Percentiles rank a stretch among this genome's conserved stretches.
phyloP scores from a whole-genome alignment of 768 basidiomycete genomes.

The Suillus fuscotomentosus region DNA sequence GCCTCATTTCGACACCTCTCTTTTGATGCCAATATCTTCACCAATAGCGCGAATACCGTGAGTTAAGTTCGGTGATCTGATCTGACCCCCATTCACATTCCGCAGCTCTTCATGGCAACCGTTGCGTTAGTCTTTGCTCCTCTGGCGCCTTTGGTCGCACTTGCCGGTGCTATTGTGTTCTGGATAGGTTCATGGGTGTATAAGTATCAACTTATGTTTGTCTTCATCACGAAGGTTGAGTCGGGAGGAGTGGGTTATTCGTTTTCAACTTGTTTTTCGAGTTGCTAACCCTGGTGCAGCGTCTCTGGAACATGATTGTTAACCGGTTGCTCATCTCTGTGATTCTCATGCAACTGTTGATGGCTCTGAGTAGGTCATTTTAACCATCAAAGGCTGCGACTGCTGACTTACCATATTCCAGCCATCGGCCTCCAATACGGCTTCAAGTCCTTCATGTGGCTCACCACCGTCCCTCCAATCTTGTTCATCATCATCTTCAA shows the following conservation, averaged over 20 bases:
- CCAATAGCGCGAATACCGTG: slow-evolving; percentile 54
- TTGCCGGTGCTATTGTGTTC: slow-evolving; percentile 82
- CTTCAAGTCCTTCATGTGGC: slow-evolving; percentile 74
- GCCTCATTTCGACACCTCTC: not conserved
- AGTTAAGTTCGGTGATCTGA: slow-evolving; percentile 21
- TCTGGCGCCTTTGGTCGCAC: slow-evolving; percentile 84
- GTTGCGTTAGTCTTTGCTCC: slow-evolving; percentile 95
- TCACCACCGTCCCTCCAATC: slow-evolving; percentile 84
- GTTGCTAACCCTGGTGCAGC: slow-evolving; percentile 40
- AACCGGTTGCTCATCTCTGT: slow-evolving; percentile 82
- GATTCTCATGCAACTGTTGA: slow-evolving; percentile 83
- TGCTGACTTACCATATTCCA: slow-evolving; percentile 26
- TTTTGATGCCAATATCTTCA: slow-evolving; percentile 5
- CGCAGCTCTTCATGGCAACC: slow-evolving; percentile 83
- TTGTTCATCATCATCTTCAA: slow-evolving; percentile 82
- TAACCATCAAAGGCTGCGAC: not conserved
- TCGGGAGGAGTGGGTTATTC: slow-evolving; percentile 77
- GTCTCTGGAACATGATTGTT: slow-evolving; percentile 90
- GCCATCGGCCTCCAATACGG: slow-evolving; percentile 84
- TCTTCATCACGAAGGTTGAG: slow-evolving; percentile 85
- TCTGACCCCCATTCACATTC: slow-evolving; percentile 9
- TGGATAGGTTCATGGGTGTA: slow-evolving; percentile 88
- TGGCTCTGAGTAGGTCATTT: slow-evolving; percentile 74
- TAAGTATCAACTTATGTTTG: slow-evolving; percentile 98
- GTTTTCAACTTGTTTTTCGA: not conserved